phyloP scores from a whole-genome alignment of 129 eudicot genomes.

The Flaveria trinervia region DNA sequence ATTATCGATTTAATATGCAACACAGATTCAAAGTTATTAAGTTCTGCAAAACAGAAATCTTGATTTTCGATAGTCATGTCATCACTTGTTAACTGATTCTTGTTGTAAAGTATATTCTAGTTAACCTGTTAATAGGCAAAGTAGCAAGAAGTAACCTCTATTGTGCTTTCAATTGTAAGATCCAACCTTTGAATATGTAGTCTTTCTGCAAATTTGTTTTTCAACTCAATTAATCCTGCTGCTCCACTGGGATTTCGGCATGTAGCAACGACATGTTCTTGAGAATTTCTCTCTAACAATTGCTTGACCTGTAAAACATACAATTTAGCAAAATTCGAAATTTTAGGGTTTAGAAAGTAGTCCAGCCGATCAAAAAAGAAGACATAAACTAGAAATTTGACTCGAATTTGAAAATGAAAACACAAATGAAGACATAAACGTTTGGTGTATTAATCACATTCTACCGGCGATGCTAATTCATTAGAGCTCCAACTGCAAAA shows the following conservation, averaged over 20 bases:
- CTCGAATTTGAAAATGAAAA: not conserved
- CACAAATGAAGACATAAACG: not conserved
- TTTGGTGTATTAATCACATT: not conserved
- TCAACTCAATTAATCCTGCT: constrained; percentile 66
- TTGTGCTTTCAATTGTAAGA: constrained; percentile 79
- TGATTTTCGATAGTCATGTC: not conserved
- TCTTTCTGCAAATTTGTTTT: constrained; percentile 61
- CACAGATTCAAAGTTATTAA: not conserved
- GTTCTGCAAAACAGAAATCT: not conserved
- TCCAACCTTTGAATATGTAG: constrained; percentile 73
- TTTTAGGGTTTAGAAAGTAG: not conserved
- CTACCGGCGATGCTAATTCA: not conserved
- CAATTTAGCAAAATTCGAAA: constrained; percentile 12
- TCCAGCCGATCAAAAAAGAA: not conserved
- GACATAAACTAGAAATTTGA: not conserved
- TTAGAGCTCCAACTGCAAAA: not conserved
- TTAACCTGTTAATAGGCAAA: constrained; percentile 13
- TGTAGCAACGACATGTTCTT: constrained; percentile 79
- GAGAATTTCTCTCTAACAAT: constrained; percentile 59
- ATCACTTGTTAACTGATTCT: not conserved
- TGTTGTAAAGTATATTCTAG: constrained; percentile 11
- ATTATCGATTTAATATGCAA: not conserved
- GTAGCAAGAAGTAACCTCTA: constrained; percentile 59
- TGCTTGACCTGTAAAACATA: constrained; percentile 65
- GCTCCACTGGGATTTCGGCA: constrained; percentile 81